A percentile compares a stretch with the other conserved stretches of the same genome.
Conservation (phyloP, 495 filamentous ascomycete genomes). For the Penicillium cataractarum region DNA sequence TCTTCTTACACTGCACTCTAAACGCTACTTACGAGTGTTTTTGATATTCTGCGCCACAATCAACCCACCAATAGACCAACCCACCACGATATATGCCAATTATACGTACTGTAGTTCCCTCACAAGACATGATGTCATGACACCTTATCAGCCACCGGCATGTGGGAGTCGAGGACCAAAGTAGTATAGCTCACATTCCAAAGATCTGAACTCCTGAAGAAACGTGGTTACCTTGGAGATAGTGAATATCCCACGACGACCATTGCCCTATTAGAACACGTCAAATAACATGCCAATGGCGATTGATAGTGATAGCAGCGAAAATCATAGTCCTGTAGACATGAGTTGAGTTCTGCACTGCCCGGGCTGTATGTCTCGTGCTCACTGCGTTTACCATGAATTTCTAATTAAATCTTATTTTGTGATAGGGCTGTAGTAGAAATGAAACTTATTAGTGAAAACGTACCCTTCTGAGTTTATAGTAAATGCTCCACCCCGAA, state of each 20-base stretch:
- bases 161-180: neutral
- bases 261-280: neutral
- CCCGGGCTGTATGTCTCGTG: no score
- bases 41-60: neutral
- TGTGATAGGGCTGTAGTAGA: no score
- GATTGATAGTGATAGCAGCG: neutral
- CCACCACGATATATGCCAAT: neutral
- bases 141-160: neutral
- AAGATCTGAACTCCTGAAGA: neutral
- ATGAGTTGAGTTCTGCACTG: no score
- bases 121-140: neutral
- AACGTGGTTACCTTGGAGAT: constrained; percentile 9
- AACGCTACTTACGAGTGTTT: neutral
- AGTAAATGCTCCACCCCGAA: no score
- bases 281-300: neutral
- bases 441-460: no score
- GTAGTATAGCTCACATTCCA: constrained; percentile 1
- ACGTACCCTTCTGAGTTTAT: no score
- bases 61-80: neutral
- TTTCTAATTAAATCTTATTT: no score
- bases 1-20: no score
- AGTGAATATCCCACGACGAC: neutral
- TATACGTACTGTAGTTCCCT: neutral
- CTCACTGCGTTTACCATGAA: no score
- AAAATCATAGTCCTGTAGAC: no score